Evolutionary conservation across 2,329 filamentous ascomycete species (phyloP).

Genomic region (Alternaria rosae): DNA sequence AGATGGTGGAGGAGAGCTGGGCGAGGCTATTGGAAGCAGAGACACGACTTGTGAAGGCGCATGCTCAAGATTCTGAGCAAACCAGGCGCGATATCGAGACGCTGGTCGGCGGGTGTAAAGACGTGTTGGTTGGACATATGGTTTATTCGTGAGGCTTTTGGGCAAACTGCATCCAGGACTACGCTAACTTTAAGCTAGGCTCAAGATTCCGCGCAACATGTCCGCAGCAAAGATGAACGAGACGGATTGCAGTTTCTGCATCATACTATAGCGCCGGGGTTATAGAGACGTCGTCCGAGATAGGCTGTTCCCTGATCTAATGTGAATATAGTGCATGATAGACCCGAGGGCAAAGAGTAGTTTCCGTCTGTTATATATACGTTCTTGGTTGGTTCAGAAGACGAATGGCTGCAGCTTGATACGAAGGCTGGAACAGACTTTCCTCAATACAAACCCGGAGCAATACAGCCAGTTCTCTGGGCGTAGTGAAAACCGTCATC

Average conservation of each 20-base stretch:
- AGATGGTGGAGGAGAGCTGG: constrained; percentile 13
- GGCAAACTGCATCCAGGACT: background rate
- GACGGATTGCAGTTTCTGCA: constrained; percentile 7
- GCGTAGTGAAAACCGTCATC: background rate
- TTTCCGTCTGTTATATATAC: background rate
- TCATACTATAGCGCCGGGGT: background rate
- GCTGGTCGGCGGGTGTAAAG: constrained; percentile 13
- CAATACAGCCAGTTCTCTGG: background rate
- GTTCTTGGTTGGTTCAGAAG: background rate
- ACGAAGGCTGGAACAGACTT: background rate
- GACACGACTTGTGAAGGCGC: background rate
- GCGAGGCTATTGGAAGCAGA: constrained; percentile 7
- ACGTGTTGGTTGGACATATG: constrained; percentile 20
- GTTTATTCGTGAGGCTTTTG: constrained; percentile 1
- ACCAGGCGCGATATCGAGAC: constrained; percentile 8
- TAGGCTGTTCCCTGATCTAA: background rate
- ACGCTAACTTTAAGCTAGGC: background rate
- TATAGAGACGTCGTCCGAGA: background rate
- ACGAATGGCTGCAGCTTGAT: background rate
- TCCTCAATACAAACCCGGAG: background rate
- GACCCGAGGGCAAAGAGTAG: background rate
- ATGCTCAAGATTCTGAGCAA: constrained; percentile 5
- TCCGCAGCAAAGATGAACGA: constrained; percentile 11
- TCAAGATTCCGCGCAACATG: constrained; percentile 15
- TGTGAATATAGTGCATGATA: background rate